Base-by-base conservation (phyloP, 2,329 filamentous ascomycete genomes). In the Cercospora janseana region DNA sequence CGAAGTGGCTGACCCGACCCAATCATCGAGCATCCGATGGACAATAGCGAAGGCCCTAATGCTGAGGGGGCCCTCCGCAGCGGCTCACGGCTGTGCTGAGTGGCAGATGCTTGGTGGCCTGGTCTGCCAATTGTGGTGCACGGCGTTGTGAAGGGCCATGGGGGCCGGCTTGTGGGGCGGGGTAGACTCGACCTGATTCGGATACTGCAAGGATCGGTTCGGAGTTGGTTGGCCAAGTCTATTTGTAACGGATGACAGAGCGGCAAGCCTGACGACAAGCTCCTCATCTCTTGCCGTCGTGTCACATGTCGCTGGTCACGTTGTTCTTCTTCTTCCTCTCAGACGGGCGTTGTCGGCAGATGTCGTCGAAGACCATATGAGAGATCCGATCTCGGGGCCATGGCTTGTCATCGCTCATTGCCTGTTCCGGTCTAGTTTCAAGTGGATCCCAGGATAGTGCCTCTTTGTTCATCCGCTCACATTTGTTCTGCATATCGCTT, bases 1-100 rank as follows among this genome's bases (percentile, higher is more conserved):
- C 5, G 15, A 46, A 43, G 43, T 46, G 43, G 29, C 28, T 35
- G 43, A 21, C 20, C 43, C 15, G 43, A 46, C 20, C 43, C 43
- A 46, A 46, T 46, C 43, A 46, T 26, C 15, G 43, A 13, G 43
- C 29, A 35, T 27, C 43, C 43, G 21, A 37, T n/a, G 4, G 9
- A 6, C 15, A 20, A 23, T 15, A 46, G 43, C 43, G 43, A 35
- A 26, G n/a, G 23, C 31, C 20, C 18, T 15, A 16, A 13, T 13
- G 43, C 20, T 24, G 32, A 35, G 23, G 34, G 23, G 43, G 43
- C 35, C 4, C 26, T n/a, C 20, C 31, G 43, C 26, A 15, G 8
- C 5, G 31, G 1, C 3, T 21, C 29, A 35, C 43, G 43, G 43
- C 43, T 46, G 21, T 27, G 18, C 10, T 10, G 6, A 37, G 20